Base-by-base conservation (phyloP, 306 rosid species). In the Alnus rubra region DNA sequence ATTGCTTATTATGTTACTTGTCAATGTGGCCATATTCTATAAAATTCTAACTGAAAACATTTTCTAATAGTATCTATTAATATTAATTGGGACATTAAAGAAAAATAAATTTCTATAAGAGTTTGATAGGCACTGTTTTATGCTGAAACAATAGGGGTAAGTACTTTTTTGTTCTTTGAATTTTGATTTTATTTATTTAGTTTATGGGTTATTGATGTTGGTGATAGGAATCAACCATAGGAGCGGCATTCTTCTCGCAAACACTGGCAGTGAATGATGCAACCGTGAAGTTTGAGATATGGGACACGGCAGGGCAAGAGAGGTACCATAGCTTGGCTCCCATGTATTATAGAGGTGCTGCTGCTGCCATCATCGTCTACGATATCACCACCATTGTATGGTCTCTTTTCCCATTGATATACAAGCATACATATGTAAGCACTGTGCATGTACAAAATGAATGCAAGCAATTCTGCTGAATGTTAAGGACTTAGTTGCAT, bases 271-370 rank as follows among this genome's bases (percentile, higher is more conserved):
- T 86, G 47, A 86, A 88, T 69, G 92, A 86, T 68, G 89, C 89
- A 16, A 88, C 87, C 0, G 89, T 88, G 45, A 88, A 88, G 76
- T 88, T 88, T 75, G 92, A 88, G 84, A 88, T 88, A 67, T 88
- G 92, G 92, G 92, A 88, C 69, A 88, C 92, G 0, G 92, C 92
- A 0, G 92, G 92, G 59, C 92, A 88, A 70, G 92, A 88, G 87
- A 82, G 92, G 56, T 88, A 88, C 79, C 92, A 88, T 76, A 88
- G 92, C 79, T 78, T 88, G 87, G 92, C 92, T 82, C 92, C 92
- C 73, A 88, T 88, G 92, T 88, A 88, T 67, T 88, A 88, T 89
- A 79, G 92, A 86, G 92, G 92, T 2, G 92, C 92, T 33, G 92
- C 92, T 33, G 92, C 89, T 53, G 89, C 92, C 79, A 84, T 88